Evolutionary conservation across 1,284 basidiomycete genomes (phyloP).

Genomic region (Thelephora terrestris): DNA sequence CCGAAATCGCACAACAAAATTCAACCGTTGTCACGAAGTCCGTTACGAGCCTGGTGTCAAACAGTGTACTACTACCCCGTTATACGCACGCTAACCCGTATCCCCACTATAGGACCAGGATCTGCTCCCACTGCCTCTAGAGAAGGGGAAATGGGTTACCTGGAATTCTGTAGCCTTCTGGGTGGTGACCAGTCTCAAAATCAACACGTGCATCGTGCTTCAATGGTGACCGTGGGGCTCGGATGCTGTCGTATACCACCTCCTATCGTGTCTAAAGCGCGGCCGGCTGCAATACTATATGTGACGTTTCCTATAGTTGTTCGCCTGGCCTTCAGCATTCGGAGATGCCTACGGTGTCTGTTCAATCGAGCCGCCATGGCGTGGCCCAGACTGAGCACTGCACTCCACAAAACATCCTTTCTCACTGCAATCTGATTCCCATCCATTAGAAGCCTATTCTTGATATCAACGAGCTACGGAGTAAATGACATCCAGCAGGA

Average conservation of each 20-base stretch:
- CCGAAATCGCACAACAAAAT: neutral
- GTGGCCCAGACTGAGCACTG: too few relatives aligned
- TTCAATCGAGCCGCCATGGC: constrained; percentile 76
- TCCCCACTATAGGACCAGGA: constrained; percentile 41
- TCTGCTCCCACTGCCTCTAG: constrained; percentile 45
- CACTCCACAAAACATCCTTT: too few relatives aligned
- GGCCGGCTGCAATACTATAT: constrained; percentile 72
- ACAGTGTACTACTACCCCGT: neutral
- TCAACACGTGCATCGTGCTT: constrained; percentile 60
- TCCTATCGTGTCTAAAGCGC: constrained; percentile 74
- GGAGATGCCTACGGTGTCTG: constrained; percentile 74
- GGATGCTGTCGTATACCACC: constrained; percentile 67
- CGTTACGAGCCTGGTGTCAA: neutral
- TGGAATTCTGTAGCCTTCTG: constrained; percentile 64
- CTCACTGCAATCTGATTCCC: constrained; percentile 76
- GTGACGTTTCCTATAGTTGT: constrained; percentile 76
- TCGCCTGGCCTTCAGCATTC: constrained; percentile 73
- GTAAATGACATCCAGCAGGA: constrained; percentile 3
- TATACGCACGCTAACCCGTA: neutral
- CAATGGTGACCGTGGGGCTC: constrained; percentile 71
- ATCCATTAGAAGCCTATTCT: constrained; percentile 63
- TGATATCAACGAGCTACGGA: constrained; percentile 9
- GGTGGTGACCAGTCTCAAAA: constrained; percentile 75
- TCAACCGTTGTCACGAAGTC: neutral
- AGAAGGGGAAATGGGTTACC: constrained; percentile 48